Percentiles rank a stretch among this genome's conserved stretches.
Conservation (phyloP, 768 basidiomycete genomes). For the Boletus rubescentipes region DNA sequence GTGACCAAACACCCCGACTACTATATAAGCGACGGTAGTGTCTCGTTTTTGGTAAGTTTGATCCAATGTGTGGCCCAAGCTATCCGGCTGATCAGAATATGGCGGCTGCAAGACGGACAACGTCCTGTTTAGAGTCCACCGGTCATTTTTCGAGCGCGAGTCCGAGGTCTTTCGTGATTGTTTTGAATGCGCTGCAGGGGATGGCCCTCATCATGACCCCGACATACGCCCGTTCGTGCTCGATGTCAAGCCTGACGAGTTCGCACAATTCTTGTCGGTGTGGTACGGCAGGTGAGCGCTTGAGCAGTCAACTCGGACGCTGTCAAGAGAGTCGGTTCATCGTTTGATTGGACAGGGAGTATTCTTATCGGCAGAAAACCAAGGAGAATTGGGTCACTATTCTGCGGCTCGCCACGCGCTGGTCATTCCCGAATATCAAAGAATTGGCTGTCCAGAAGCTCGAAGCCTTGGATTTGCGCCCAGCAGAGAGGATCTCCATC, state of each 20-base stretch:
- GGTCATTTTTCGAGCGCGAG: conserved; percentile 59
- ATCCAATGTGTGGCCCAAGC: neutral
- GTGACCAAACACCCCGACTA: conserved; percentile 2
- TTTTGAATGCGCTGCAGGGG: conserved; percentile 32
- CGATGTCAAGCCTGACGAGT: conserved; percentile 42
- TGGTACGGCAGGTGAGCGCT: conserved; percentile 60
- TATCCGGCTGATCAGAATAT: conserved; percentile 4
- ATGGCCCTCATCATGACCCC: conserved; percentile 28
- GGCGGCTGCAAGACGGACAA: conserved; percentile 47
- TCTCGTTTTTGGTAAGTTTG: conserved; percentile 20
- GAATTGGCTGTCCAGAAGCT: conserved; percentile 55
- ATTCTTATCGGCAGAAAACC: conserved; percentile 49
- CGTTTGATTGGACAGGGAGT: conserved; percentile 39
- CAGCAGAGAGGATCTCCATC: conserved; percentile 53
- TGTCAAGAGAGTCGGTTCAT: neutral
- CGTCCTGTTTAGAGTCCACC: conserved; percentile 51
- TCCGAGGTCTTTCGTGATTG: conserved; percentile 43
- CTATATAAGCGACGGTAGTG: conserved; percentile 12
- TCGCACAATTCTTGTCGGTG: conserved; percentile 53
- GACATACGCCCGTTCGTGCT: conserved; percentile 46
- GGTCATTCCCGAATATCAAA: conserved; percentile 54
- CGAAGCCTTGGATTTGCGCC: conserved; percentile 43
- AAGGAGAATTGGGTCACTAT: conserved; percentile 55
- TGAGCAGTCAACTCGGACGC: neutral
- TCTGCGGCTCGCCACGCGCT: conserved; percentile 52